phyloP scores from a whole-genome alignment of 2,329 filamentous ascomycete genomes.

The Metarhizium anisopliae region DNA sequence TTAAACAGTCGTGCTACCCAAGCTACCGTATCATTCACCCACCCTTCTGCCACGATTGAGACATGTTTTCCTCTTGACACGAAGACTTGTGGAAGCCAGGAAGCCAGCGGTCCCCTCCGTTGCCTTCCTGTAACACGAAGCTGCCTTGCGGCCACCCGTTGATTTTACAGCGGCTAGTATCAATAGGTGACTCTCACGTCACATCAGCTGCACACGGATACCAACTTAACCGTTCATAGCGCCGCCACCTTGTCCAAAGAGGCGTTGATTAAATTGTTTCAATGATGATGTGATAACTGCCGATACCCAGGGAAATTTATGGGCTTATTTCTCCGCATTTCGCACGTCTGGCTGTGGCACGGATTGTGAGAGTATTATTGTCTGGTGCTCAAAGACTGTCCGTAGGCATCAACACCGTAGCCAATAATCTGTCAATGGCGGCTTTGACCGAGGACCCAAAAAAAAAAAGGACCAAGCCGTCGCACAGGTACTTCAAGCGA shows the following conservation, averaged over 20 bases:
- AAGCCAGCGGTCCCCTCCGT: neutral
- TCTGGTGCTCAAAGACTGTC: neutral
- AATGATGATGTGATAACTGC: neutral
- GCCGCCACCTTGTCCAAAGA: neutral
- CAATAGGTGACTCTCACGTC: neutral
- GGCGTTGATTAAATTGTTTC: neutral
- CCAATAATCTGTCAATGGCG: neutral
- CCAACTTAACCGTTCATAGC: neutral
- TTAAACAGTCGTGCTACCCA: neutral
- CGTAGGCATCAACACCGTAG: neutral
- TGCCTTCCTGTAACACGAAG: neutral
- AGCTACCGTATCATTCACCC: neutral
- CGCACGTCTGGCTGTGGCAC: neutral
- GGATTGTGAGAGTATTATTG: neutral
- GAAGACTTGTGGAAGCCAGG: neutral
- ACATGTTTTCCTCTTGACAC: neutral
- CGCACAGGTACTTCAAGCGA: neutral
- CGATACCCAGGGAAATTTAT: neutral
- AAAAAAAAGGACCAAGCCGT: neutral
- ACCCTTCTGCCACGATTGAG: neutral
- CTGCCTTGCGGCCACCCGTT: neutral
- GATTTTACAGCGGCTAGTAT: neutral
- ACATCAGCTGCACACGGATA: neutral
- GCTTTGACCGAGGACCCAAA: neutral
- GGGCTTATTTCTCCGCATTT: neutral